Evolutionary conservation across 1,284 basidiomycete genomes (phyloP).

Genomic region (Dichomitus squalens): DNA sequence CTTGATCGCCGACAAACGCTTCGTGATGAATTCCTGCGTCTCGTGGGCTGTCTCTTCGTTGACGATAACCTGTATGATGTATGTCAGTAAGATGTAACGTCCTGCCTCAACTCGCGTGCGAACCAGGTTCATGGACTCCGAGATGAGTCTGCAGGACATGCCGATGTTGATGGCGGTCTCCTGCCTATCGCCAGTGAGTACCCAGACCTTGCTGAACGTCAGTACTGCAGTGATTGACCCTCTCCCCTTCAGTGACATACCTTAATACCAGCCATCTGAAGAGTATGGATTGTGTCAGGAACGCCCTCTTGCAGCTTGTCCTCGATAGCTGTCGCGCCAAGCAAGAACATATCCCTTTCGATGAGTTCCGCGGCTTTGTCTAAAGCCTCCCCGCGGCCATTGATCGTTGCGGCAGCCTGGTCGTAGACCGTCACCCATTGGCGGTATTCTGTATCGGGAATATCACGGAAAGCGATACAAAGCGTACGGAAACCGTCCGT

Average conservation of each 20-base stretch:
- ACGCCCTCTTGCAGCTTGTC: conserved; percentile 99
- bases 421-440: conserved; percentile 91
- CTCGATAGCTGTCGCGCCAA: conserved; percentile 98
- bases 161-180: conserved; percentile 99
- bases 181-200: conserved; percentile 96
- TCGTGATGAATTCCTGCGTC: conserved; percentile 86
- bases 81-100: not conserved
- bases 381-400: conserved; percentile 90
- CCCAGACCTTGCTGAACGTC: conserved; percentile 75
- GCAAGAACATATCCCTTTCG: conserved; percentile 89
- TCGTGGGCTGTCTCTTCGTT: conserved; percentile 89
- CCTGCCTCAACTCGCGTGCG: not conserved
- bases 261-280: conserved; percentile 98
- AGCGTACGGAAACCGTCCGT: conserved; percentile 96
- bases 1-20: conserved; percentile 89
- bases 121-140: conserved; percentile 98
- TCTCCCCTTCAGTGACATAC: conserved; percentile 35
- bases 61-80: conserved; percentile 73
- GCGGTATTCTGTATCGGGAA: conserved; percentile 87
- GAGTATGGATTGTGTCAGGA: conserved; percentile 95
- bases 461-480: conserved; percentile 93
- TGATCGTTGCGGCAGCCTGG: conserved; percentile 90
- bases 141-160: conserved; percentile 94
- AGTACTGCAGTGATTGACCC: not conserved
- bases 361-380: conserved; percentile 96